A percentile compares a stretch with the other conserved stretches of the same genome.
phyloP scores from a whole-genome alignment of 768 basidiomycete species.

The Mycena chlorophos region DNA sequence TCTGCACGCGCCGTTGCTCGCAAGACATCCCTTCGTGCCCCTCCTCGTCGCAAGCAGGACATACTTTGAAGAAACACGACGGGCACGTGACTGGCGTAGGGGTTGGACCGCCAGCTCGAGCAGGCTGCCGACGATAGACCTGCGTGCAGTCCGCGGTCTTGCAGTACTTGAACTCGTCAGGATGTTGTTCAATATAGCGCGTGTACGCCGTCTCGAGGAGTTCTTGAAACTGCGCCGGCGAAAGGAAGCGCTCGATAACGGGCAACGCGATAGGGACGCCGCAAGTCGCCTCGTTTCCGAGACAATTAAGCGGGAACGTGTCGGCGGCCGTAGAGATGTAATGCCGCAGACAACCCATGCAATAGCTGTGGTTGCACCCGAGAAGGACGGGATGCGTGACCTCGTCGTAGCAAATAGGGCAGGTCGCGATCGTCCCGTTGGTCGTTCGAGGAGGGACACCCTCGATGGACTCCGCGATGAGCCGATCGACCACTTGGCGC shows the following conservation, averaged over 20 bases:
- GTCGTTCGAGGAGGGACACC: conserved; percentile 11
- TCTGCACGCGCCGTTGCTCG: conserved; percentile 34
- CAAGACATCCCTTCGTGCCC: conserved; percentile 56
- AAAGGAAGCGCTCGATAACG: conserved; percentile 13
- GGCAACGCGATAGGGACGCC: conserved; percentile 18
- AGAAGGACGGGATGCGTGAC: conserved; percentile 25
- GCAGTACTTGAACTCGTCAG: conserved; percentile 23
- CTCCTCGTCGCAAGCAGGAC: conserved; percentile 49
- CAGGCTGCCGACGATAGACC: conserved; percentile 12
- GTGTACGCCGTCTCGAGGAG: conserved; percentile 19
- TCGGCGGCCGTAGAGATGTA: conserved; percentile 26
- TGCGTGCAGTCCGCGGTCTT: conserved; percentile 23
- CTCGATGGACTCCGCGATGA: conserved; percentile 44
- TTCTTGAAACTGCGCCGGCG: conserved; percentile 11
- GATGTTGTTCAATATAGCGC: conserved; percentile 18
- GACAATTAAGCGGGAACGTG: conserved; percentile 20
- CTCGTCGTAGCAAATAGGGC: conserved; percentile 43
- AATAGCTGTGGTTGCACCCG: conserved; percentile 32
- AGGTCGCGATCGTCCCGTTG: conserved; percentile 25
- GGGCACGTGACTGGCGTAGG: conserved; percentile 45
- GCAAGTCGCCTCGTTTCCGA: conserved; percentile 22
- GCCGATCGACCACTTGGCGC: conserved; percentile 43
- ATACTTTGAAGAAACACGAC: conserved; percentile 51
- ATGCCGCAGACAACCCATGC: conserved; percentile 29
- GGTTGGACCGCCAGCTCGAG: too few relatives aligned